Conservation (phyloP, 768 basidiomycete species). For the Obba rivulosa region DNA sequence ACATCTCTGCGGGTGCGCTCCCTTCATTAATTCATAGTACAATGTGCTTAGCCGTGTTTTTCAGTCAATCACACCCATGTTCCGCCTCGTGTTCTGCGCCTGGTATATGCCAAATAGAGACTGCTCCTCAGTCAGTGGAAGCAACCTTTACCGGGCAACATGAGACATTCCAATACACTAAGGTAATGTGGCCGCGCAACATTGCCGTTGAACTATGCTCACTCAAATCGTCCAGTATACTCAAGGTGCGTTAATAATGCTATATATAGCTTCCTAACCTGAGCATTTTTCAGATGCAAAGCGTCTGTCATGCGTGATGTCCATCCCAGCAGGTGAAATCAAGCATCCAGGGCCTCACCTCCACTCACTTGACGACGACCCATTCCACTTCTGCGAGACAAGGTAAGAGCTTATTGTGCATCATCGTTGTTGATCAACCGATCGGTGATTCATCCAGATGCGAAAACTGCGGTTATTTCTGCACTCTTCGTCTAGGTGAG, state of each 20-base stretch:
- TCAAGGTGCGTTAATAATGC: constrained; percentile 34
- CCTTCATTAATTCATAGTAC: not conserved
- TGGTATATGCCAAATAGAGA: constrained; percentile 58
- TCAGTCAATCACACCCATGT: constrained; percentile 50
- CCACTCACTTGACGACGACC: constrained; percentile 39
- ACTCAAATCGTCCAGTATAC: constrained; percentile 37
- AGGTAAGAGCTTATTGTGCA: constrained; percentile 25
- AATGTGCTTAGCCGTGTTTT: not conserved
- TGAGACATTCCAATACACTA: constrained; percentile 61
- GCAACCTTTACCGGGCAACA: constrained; percentile 57
- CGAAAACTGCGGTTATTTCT: constrained; percentile 52
- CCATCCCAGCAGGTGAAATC: constrained; percentile 37
- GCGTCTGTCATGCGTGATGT: constrained; percentile 43
- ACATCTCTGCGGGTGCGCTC: constrained; percentile 53
- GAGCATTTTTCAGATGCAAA: constrained; percentile 34
- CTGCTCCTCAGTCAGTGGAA: constrained; percentile 52
- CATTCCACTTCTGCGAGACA: constrained; percentile 51
- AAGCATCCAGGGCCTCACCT: constrained; percentile 43
- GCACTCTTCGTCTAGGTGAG: constrained; percentile 50
- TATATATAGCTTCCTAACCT: not conserved
- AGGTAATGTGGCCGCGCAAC: constrained; percentile 29
- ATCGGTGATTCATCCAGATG: constrained; percentile 32
- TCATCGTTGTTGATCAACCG: not conserved
- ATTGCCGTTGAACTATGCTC: not conserved
- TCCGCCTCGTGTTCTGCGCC: constrained; percentile 32